Percentiles rank a stretch among this genome's conserved stretches.
Conservation (phyloP, 768 basidiomycete genomes). For the Kwoniella mangroviensis region DNA sequence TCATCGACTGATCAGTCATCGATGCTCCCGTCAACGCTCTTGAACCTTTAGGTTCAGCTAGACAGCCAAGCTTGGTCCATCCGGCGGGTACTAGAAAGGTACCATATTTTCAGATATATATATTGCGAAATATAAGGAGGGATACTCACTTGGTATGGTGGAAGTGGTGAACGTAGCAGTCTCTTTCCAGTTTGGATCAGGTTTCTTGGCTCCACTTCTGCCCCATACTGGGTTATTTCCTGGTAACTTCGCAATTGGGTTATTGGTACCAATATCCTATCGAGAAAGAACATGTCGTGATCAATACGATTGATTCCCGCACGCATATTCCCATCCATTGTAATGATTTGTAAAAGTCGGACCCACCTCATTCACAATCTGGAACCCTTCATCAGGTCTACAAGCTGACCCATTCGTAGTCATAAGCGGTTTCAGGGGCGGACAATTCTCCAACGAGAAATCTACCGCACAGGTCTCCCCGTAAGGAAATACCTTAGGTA, state of each 20-base stretch:
- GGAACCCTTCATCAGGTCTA: slow-evolving; percentile 21
- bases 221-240: slow-evolving; percentile 48
- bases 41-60: slow-evolving; percentile 34
- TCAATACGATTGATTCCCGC: too few relatives aligned
- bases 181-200: slow-evolving; percentile 32
- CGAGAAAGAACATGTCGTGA: too few relatives aligned
- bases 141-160: slow-evolving; percentile 34
- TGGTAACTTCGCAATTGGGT: slow-evolving; percentile 33
- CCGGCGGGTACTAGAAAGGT: slow-evolving; percentile 38
- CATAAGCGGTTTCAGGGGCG: slow-evolving; percentile 23
- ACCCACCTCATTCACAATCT: slow-evolving; percentile 45
- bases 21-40: slow-evolving; percentile 50
- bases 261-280: slow-evolving; percentile 29
- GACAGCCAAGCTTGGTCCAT: slow-evolving; percentile 46
- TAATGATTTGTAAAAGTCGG: too few relatives aligned
- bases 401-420: slow-evolving; percentile 25
- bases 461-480: slow-evolving; percentile 34
- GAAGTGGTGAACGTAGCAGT: slow-evolving; percentile 42
- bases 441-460: slow-evolving; percentile 36
- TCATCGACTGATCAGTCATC: slow-evolving; percentile 60
- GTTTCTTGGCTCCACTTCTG: slow-evolving; percentile 31
- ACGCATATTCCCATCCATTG: too few relatives aligned
- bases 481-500: slow-evolving; percentile 31
- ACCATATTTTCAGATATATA: too few relatives aligned
- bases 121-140: too few relatives aligned